Conservation (phyloP, 2,329 filamentous ascomycete genomes). For the Aureobasidium uvarum region DNA sequence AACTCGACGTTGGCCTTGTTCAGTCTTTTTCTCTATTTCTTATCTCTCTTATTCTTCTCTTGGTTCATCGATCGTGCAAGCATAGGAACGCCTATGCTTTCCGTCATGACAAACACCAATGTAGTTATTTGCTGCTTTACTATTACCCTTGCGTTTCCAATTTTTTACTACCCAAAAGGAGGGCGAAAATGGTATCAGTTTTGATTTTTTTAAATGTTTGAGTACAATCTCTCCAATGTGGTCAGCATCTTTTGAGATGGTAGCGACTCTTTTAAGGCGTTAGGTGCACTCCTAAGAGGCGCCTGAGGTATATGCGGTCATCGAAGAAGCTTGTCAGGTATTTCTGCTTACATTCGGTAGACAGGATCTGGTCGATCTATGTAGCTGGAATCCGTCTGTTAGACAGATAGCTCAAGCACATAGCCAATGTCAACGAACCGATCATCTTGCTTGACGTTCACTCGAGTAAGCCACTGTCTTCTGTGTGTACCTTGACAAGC, state of each 20-base stretch:
- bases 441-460: not conserved
- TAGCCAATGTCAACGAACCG: not conserved
- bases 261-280: not conserved
- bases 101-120: constrained; percentile 1
- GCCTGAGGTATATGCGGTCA: constrained; percentile 4
- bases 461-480: too few relatives aligned
- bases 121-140: constrained; percentile 26
- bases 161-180: constrained; percentile 24
- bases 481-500: not conserved
- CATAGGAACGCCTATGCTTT: constrained; percentile 17
- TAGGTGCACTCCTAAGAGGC: not conserved
- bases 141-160: constrained; percentile 23
- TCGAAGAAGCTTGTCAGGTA: not conserved
- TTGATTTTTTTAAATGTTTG: constrained; percentile 14
- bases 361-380: not conserved
- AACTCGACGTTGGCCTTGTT: constrained; percentile 18
- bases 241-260: not conserved
- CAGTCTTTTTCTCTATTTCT: constrained; percentile 23
- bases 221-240: constrained; percentile 1
- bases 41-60: constrained; percentile 15
- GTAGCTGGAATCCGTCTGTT: not conserved
- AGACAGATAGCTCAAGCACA: not conserved
- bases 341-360: not conserved
- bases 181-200: constrained; percentile 25
- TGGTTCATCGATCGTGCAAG: constrained; percentile 3